phyloP scores from a whole-genome alignment of 2,329 filamentous ascomycete genomes.

The Paracamarosporium sp. region DNA sequence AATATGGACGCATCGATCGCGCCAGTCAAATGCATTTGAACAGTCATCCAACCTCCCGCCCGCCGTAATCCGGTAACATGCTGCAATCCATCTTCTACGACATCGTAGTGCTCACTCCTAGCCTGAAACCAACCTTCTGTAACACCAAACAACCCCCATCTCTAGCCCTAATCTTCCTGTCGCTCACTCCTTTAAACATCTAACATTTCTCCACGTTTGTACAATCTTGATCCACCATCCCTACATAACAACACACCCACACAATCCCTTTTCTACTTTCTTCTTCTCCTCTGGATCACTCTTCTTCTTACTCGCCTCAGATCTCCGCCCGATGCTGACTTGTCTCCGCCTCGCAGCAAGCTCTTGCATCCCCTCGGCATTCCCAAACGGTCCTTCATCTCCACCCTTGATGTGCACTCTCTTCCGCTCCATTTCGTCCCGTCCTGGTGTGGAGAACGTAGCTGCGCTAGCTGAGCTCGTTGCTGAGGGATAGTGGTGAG shows the following conservation, averaged over 20 bases:
- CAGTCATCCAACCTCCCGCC: too few species aligned
- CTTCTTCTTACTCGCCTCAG: constrained; percentile 4
- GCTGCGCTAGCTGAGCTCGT: background rate
- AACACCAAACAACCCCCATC: too few species aligned
- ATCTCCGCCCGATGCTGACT: too few species aligned
- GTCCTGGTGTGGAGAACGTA: constrained; percentile 34
- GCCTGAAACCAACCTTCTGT: too few species aligned
- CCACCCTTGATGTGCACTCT: constrained; percentile 13
- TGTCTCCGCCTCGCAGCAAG: constrained; percentile 21
- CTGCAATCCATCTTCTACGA: too few species aligned
- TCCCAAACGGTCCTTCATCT: constrained; percentile 33
- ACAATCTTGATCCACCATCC: background rate
- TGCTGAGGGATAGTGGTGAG: background rate
- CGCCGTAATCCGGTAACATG: too few species aligned
- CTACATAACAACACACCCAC: constrained; percentile 28
- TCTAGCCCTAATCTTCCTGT: too few species aligned
- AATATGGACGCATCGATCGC: too few species aligned
- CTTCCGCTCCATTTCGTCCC: constrained; percentile 42
- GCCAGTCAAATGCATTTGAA: too few species aligned
- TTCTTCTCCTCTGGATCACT: background rate
- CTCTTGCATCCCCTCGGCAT: constrained; percentile 21
- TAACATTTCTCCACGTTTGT: too few species aligned
- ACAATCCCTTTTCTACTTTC: background rate
- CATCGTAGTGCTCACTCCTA: too few species aligned
- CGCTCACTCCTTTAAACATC: too few species aligned